These are phyloP conservation scores for Alternaria alternata DNA, from an alignment of 2,329 filamentous ascomycete species.

Conservation along the genomic window DNA sequence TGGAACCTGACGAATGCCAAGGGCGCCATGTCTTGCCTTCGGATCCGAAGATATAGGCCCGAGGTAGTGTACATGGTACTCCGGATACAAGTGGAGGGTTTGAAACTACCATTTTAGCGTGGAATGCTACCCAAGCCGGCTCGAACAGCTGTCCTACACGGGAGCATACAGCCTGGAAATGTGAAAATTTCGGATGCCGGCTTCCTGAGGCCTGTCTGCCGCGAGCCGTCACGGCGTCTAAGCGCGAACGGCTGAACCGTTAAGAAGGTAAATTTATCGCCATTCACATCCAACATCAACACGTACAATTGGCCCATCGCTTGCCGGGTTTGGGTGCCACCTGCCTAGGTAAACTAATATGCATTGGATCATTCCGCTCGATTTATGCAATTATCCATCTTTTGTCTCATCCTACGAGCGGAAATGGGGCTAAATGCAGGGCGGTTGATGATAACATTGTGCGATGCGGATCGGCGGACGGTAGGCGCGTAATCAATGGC, in stretches of 20 bases:
- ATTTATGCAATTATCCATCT: constrained; percentile 15
- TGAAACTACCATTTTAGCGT: not conserved
- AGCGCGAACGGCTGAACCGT: constrained; percentile 9
- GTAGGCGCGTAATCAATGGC: constrained; percentile 23
- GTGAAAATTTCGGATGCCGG: constrained; percentile 8
- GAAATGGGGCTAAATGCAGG: constrained; percentile 16
- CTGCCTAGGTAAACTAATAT: not conserved
- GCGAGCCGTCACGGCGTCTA: not conserved
- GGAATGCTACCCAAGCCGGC: not conserved
- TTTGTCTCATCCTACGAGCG: constrained; percentile 6
- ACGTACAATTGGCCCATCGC: not conserved
- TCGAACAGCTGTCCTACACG: not conserved
- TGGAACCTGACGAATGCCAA: not conserved
- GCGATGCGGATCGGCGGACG: constrained; percentile 7
- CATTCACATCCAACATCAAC: constrained; percentile 8
- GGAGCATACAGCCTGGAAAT: constrained; percentile 14
- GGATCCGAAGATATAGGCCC: not conserved
- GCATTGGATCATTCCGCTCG: not conserved
- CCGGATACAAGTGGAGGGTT: not conserved
- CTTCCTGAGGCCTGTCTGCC: not conserved
- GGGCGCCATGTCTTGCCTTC: not conserved
- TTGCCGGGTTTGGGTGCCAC: not conserved
- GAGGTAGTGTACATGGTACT: not conserved
- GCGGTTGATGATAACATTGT: constrained; percentile 10
- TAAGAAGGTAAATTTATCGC: constrained; percentile 9